Evolutionary conservation across 345 rosid genomes (phyloP).

Genomic region (Nasturtium officinale): DNA sequence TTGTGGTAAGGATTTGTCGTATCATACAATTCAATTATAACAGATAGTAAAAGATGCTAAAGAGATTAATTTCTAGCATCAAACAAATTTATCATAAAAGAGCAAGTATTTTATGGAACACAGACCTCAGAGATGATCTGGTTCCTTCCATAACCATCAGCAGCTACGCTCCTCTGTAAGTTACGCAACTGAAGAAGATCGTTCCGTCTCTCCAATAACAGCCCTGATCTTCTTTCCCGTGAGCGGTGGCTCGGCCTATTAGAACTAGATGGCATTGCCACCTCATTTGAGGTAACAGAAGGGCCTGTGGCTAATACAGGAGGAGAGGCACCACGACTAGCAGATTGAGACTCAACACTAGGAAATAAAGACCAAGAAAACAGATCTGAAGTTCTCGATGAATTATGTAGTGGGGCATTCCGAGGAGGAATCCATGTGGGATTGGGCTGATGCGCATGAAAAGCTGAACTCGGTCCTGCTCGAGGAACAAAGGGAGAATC

Average conservation of each 20-base stretch:
- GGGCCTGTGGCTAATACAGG: constrained; percentile 59
- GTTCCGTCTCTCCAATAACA: constrained; percentile 57
- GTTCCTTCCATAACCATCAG: constrained; percentile 70
- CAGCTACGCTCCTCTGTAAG: constrained; percentile 65
- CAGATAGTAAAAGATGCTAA: not conserved
- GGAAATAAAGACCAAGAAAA: constrained; percentile 80
- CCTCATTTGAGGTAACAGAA: constrained; percentile 58
- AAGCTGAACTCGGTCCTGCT: constrained; percentile 54
- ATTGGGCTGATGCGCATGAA: constrained; percentile 48
- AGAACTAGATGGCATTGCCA: constrained; percentile 51
- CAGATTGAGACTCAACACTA: constrained; percentile 56
- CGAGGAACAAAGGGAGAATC: constrained; percentile 52
- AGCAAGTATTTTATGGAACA: constrained; percentile 2
- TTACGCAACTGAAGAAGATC: constrained; percentile 62
- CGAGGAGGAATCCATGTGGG: constrained; percentile 60
- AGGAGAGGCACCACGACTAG: constrained; percentile 56
- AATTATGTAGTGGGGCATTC: constrained; percentile 47
- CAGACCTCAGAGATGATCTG: constrained; percentile 76
- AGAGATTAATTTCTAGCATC: constrained; percentile 9
- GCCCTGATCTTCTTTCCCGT: constrained; percentile 54
- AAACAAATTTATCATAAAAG: not conserved
- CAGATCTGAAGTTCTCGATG: constrained; percentile 56
- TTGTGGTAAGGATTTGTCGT: not conserved
- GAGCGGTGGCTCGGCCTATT: constrained; percentile 56
- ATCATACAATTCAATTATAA: not conserved